Evolutionary conservation across 192 early-diverging fungal genomes (phyloP).

Genomic region (Pilaira anomala): DNA sequence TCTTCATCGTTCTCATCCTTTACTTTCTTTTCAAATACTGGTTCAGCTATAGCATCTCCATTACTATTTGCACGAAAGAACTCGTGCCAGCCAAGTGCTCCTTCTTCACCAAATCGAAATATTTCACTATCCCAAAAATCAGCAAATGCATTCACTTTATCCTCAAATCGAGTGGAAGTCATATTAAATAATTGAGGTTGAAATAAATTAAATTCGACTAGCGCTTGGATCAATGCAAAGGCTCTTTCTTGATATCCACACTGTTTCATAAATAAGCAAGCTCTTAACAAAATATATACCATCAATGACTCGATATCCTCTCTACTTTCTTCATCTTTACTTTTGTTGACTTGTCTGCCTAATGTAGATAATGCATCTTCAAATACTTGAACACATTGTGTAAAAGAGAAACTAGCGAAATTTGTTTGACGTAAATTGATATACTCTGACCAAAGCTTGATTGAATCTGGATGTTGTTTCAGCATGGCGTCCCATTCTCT

Average conservation of each 20-base stretch:
- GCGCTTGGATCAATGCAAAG: conserved; percentile 45
- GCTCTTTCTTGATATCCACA: conserved; percentile 54
- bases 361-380: conserved; percentile 39
- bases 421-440: conserved; percentile 54
- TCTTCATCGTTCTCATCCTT: conserved; percentile 26
- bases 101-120: conserved; percentile 53
- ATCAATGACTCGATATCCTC: conserved; percentile 46
- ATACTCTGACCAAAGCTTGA: conserved; percentile 55
- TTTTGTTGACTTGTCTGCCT: neutral
- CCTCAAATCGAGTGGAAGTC: conserved; percentile 20
- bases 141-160: conserved; percentile 40
- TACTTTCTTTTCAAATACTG: neutral
- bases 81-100: conserved; percentile 48
- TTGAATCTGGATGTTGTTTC: conserved; percentile 30
- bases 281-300: conserved; percentile 47
- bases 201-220: conserved; percentile 50
- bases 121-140: conserved; percentile 56
- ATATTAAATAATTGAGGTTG: conserved; percentile 19
- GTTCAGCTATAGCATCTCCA: conserved; percentile 3
- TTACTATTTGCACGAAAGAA: conserved; percentile 31
- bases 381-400: conserved; percentile 41
- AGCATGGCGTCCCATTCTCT: conserved; percentile 54
- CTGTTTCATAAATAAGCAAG: conserved; percentile 51
- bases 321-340: conserved; percentile 12
- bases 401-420: conserved; percentile 49